Evolutionary conservation across 78 protist species (phyloP).

Genomic region (Bigelowiella natans): DNA sequence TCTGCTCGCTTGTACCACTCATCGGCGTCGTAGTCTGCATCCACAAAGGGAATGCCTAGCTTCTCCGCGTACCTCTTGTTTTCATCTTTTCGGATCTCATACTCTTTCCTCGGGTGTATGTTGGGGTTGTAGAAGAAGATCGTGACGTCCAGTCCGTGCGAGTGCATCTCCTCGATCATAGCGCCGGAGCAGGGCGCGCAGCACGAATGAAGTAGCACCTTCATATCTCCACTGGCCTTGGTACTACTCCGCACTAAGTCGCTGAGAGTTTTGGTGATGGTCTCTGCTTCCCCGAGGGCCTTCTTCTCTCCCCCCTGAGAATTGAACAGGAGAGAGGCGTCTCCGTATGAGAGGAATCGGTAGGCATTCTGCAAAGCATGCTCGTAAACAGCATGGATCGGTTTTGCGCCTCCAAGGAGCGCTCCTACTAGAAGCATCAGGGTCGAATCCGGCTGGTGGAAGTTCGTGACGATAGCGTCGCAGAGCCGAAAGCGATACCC

Average conservation of each 20-base stretch:
- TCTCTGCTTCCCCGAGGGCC: not conserved
- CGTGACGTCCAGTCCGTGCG: not conserved
- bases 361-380: not conserved
- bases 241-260: not conserved
- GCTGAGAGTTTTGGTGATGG: not conserved
- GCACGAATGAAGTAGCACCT: slow-evolving; percentile 22
- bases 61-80: not conserved
- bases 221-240: not conserved
- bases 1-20: not conserved
- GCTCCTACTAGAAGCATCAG: not conserved
- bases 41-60: not conserved
- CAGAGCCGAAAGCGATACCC: slow-evolving; percentile 12
- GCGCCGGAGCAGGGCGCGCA: slow-evolving; percentile 25
- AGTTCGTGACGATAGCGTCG: slow-evolving; percentile 26
- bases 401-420: not conserved
- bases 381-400: not conserved
- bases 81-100: slow-evolving; percentile 17
- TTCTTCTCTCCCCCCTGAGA: not conserved
- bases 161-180: not conserved
- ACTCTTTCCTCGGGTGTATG: slow-evolving; percentile 7
- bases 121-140: slow-evolving; percentile 30
- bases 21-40: slow-evolving; percentile 9
- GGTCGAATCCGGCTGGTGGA: slow-evolving; percentile 30
- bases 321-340: not conserved
- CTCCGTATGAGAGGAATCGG: slow-evolving; percentile 23